Conservation (phyloP, 495 filamentous ascomycete genomes). For the Melanomma pulvis-pyrius region DNA sequence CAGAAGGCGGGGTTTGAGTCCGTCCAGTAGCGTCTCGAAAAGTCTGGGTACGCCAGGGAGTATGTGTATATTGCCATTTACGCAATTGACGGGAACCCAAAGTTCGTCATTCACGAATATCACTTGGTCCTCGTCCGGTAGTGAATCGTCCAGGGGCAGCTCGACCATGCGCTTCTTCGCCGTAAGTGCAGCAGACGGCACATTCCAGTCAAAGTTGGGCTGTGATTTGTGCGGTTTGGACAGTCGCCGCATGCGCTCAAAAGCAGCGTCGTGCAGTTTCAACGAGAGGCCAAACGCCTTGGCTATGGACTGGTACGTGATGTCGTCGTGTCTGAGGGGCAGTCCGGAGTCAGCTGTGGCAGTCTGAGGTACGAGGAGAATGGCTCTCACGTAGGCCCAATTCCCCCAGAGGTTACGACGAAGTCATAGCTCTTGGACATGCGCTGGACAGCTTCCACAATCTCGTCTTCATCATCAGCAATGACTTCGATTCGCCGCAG, state of each 20-base stretch:
- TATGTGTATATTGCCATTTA: conserved; percentile 92
- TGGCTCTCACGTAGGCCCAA: conserved; percentile 79
- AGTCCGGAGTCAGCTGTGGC: conserved; percentile 6
- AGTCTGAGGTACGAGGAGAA: not conserved
- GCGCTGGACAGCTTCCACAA: conserved; percentile 79
- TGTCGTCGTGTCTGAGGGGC: conserved; percentile 81
- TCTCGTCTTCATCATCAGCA: conserved; percentile 85
- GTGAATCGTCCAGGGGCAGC: conserved; percentile 71
- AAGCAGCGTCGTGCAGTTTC: conserved; percentile 72
- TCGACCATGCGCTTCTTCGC: conserved; percentile 89
- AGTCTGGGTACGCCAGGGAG: conserved; percentile 86
- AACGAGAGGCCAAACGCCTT: conserved; percentile 81
- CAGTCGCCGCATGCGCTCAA: conserved; percentile 78
- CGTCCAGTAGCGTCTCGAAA: conserved; percentile 76
- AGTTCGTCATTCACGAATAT: conserved; percentile 77
- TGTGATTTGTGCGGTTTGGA: conserved; percentile 71
- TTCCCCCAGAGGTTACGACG: conserved; percentile 90
- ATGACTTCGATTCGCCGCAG: conserved; percentile 91
- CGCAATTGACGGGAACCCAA: conserved; percentile 86
- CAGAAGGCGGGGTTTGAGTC: conserved; percentile 68
- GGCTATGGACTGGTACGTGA: conserved; percentile 92
- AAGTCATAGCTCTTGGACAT: conserved; percentile 92
- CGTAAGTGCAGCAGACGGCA: conserved; percentile 71
- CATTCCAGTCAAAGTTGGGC: conserved; percentile 82
- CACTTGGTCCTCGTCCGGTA: conserved; percentile 63